Evolutionary conservation across 129 eudicot species (phyloP), one percentile per base, ranked within the genome.

Genomic region (Flaveria sonorensis): DNA sequence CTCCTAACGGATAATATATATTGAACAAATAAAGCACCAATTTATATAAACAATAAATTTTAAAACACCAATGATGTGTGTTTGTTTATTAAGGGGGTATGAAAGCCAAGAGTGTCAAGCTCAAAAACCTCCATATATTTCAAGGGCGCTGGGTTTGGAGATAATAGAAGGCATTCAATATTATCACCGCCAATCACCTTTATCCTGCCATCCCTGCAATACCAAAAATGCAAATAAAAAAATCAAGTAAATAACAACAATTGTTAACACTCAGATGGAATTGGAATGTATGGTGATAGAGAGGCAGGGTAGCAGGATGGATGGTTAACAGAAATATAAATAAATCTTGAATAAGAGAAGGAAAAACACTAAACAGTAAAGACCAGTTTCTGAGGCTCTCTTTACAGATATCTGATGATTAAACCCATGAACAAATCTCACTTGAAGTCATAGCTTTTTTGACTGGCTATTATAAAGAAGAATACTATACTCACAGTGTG

Each of bases 181-280:
- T 85, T 83, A 81, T 83, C 79, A 68, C 92, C 89, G 9, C 92
- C 92, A 71, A 88, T 85, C 81, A 88, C 81, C 76, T 88, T 88
- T 52, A 88, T 88, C 79, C 83, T 83, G 15, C 92, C 92, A 77
- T 88, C 92, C 77, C 90, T 87, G 80, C 52, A 74, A 45, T 28
- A 78, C 73, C 74, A 81, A 20, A 70, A 48, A n/a, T 72, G 74
- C 4, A 45, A 10, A 8, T 64, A 81, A 63, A 71, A 71, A 62
- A 73, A 46, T 43, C 14, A 50, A 23, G 59, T 39, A 45, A 47
- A 71, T 62, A 15, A 39, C 68, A 50, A 67, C 7, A 77, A 19
- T 6, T 57, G 12, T 18, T 55, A 55, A 46, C 70, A 57, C 24
- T 52, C 57, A 20, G 28, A 42, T 36, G 40, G 40, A 45, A 11